Percentiles rank a stretch among this genome's conserved stretches.
phyloP scores from a whole-genome alignment of 305 asterid genomes.

The Solanum hybrid region DNA sequence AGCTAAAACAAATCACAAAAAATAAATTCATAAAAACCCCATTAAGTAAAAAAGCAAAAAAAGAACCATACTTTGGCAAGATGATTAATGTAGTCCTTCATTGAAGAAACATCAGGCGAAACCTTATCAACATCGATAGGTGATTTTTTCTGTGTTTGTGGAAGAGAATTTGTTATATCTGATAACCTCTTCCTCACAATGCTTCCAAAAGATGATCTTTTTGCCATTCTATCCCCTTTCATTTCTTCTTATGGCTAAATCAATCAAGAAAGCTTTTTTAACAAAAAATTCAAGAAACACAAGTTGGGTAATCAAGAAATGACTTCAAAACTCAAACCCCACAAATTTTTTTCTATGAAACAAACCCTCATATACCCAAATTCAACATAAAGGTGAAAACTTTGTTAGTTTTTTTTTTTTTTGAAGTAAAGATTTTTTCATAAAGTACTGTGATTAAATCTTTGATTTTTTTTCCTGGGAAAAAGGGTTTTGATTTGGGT shows the following conservation, averaged over 20 bases:
- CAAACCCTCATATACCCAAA: neutral
- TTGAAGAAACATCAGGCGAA: slow-evolving; percentile 28
- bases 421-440: neutral
- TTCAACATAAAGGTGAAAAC: neutral
- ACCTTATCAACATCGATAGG: slow-evolving; percentile 27
- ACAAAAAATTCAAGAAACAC: slow-evolving; percentile 13
- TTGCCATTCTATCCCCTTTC: slow-evolving; percentile 62
- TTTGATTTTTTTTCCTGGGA: neutral
- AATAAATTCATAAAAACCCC: neutral
- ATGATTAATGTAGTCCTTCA: slow-evolving; percentile 36
- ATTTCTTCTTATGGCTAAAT: slow-evolving; percentile 10
- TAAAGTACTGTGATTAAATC: neutral
- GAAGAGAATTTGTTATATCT: slow-evolving; percentile 63
- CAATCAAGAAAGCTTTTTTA: neutral
- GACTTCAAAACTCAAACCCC: neutral
- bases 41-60: neutral
- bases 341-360: neutral
- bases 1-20: neutral
- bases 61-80: slow-evolving; percentile 48
- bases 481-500: neutral
- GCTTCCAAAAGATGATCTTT: slow-evolving; percentile 63
- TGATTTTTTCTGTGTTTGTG: slow-evolving; percentile 40
- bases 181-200: slow-evolving; percentile 61
- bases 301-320: neutral
- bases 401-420: neutral